Conservation (phyloP, 1,284 basidiomycete genomes). For the Puccinia coronata region DNA sequence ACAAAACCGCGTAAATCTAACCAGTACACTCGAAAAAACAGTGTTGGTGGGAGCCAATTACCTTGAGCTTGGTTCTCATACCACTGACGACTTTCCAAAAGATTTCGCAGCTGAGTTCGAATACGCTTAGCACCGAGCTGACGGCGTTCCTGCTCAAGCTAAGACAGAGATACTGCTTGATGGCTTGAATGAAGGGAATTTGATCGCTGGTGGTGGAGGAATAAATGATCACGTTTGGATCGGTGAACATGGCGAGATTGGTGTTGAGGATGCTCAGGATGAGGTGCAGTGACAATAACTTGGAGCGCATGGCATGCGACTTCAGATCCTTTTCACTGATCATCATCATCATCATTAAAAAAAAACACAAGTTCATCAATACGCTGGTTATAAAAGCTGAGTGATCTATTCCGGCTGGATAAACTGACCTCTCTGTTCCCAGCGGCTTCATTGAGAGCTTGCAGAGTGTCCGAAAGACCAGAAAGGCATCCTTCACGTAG, state of each 20-base stretch:
- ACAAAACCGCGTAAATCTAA: conserved; percentile 5
- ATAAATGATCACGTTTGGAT: conserved; percentile 80
- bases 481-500: conserved; percentile 92
- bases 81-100: conserved; percentile 94
- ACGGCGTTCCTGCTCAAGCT: conserved; percentile 93
- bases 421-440: conserved; percentile 76
- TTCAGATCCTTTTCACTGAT: conserved; percentile 83
- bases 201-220: conserved; percentile 81
- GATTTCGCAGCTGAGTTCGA: conserved; percentile 96
- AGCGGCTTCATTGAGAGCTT: conserved; percentile 97
- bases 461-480: conserved; percentile 91
- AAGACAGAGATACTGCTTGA: conserved; percentile 92
- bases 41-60: conserved; percentile 48
- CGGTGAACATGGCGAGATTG: conserved; percentile 83
- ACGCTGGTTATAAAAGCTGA: neutral
- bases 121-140: conserved; percentile 91
- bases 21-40: neutral
- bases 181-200: conserved; percentile 82
- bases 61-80: conserved; percentile 94
- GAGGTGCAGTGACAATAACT: conserved; percentile 86
- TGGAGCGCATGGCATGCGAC: conserved; percentile 93
- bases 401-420: neutral
- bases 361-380: neutral
- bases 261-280: conserved; percentile 88
- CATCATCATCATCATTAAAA: too few relatives aligned